Evolutionary conservation across 2,329 filamentous ascomycete genomes (phyloP), one percentile per base, ranked within the genome.

Genomic region (Colletotrichum aenigma): DNA sequence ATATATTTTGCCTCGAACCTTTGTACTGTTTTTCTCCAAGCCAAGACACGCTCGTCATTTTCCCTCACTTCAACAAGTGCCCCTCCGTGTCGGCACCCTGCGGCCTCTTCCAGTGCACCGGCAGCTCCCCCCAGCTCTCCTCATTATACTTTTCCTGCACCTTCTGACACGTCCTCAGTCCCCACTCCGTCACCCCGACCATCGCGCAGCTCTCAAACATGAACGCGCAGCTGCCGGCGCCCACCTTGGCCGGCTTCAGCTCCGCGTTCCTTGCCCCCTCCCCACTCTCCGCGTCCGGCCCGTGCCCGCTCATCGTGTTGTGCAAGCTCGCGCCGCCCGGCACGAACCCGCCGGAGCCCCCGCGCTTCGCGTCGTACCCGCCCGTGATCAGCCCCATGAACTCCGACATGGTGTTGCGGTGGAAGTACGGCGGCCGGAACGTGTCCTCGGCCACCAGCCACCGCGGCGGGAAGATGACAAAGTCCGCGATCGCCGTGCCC

Each of bases 51-150:
- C 36, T n/a, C 18, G 4, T 12, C 1, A 13, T 48, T 1, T 21
- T 13, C n/a, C 0, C 9, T 7, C 21, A 83, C 73, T 80, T 79
- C 30, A 85, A 71, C 43, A 84, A 70, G 64, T 85, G 82, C 7
- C 73, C 77, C 15, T 81, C 78, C 1, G 67, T 70, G 15, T 43
- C 69, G 9, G 69, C 79, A 3, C 82, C 85, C 43, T 84, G 83
- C 0, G 88, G 87, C 79, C 80, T 80, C 80, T 85, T 84, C 88
- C 93, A 94, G 81, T 94, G 91, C 58, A 92, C 88, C 83, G 91
- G 90, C 68, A 94, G 85, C 1, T 89, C 89, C 32, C 88, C 92
- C 95, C 95, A 98, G 82, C 94, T 96, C 87, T 97, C 94, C 73
- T 93, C 91, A 81, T 92, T 96, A 81, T 97, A 97, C 72, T 91